Evolutionary conservation across 495 filamentous ascomycete genomes (phyloP).

Genomic region (Hypoxylon subgilvum): DNA sequence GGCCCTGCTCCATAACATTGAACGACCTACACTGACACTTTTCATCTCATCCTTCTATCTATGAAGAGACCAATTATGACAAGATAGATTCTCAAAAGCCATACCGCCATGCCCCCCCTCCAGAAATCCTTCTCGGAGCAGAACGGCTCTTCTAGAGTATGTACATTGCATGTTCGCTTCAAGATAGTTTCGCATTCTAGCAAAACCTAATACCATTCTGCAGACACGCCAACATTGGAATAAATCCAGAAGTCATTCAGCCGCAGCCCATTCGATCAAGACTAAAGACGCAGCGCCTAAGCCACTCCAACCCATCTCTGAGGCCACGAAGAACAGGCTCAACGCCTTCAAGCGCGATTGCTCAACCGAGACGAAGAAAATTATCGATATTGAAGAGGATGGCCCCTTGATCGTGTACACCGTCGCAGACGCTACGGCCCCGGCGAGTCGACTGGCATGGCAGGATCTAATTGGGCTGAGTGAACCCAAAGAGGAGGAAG

Average conservation of each 20-base stretch:
- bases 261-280: slow-evolving; percentile 29
- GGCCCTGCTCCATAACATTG: background rate
- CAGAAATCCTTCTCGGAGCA: slow-evolving; percentile 60
- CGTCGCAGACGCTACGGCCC: slow-evolving; percentile 56
- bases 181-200: background rate
- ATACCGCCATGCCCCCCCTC: slow-evolving; percentile 52
- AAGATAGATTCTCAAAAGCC: slow-evolving; percentile 7
- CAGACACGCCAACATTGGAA: slow-evolving; percentile 55
- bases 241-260: slow-evolving; percentile 55
- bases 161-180: background rate
- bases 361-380: slow-evolving; percentile 25
- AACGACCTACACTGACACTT: background rate
- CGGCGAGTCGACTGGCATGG: slow-evolving; percentile 73
- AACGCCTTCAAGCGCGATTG: slow-evolving; percentile 55
- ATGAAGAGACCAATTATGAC: slow-evolving; percentile 10
- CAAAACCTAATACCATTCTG: slow-evolving; percentile 15
- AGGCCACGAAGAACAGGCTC: slow-evolving; percentile 57
- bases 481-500: slow-evolving; percentile 52
- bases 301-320: slow-evolving; percentile 52
- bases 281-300: slow-evolving; percentile 23
- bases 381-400: slow-evolving; percentile 9
- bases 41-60: background rate
- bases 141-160: slow-evolving; percentile 41
- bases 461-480: slow-evolving; percentile 79
- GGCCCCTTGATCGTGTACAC: slow-evolving; percentile 22